Conservation (phyloP, 75 land plant species). For the Pseudotsuga menziesii region DNA sequence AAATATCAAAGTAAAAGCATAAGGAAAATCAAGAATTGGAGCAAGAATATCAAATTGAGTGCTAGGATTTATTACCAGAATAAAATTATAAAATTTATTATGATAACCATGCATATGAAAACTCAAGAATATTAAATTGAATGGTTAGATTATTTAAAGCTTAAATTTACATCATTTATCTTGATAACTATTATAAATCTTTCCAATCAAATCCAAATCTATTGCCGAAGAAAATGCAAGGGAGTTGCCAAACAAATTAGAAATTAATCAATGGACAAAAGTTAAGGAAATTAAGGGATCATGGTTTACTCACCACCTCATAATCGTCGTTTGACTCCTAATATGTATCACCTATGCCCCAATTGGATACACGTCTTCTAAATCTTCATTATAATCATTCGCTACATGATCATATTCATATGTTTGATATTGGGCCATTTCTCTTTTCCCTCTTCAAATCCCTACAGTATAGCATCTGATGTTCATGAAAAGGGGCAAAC, state of each 20-base stretch:
- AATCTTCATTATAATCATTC: conserved; percentile 63
- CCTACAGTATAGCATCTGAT: neutral
- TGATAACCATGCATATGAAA: neutral
- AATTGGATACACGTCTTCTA: conserved; percentile 45
- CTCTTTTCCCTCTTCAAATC: neutral
- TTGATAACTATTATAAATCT: neutral
- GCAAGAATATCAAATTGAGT: neutral
- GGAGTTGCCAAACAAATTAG: neutral
- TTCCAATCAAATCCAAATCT: neutral
- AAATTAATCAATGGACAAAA: neutral
- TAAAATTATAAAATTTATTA: neutral
- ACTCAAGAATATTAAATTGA: too few relatives aligned
- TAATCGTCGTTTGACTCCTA: conserved; percentile 70
- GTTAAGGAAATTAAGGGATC: neutral
- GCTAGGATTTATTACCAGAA: neutral
- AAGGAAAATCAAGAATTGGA: neutral
- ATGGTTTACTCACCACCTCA: conserved; percentile 25
- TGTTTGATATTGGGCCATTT: conserved; percentile 26
- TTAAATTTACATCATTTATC: neutral
- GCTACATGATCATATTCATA: conserved; percentile 31
- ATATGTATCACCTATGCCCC: conserved; percentile 46
- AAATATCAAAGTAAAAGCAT: neutral
- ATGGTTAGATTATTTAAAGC: too few relatives aligned
- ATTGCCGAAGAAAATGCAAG: neutral
- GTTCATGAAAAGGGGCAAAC: neutral